Evolutionary conservation across 202 grass and related monocot genomes (phyloP), one percentile per base, ranked within the genome.

Genomic region (Eragrostis tef): DNA sequence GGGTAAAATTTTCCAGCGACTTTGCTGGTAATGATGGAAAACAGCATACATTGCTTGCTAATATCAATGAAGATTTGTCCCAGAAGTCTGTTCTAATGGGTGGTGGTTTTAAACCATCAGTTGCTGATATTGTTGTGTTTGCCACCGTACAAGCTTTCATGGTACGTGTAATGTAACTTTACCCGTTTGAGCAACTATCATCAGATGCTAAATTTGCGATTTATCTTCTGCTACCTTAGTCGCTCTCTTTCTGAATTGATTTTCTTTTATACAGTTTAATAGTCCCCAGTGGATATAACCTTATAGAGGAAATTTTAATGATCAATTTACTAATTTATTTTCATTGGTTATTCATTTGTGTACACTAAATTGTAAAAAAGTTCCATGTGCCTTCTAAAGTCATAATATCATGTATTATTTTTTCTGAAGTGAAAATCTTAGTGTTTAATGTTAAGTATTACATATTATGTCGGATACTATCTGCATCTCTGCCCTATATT

Each of bases 101-200:
- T 53, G 69, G 53, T 75, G 92, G 95, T 51, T 88, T 93, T 52
- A 85, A 83, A 64, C 88, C 85, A 29, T 98, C 92, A 58, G 88
- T 58, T 78, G 92, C 95, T 72, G 95, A 98, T 77, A 90, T 94
- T 69, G 84, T 91, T 79, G 92, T 98, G 75, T 92, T 93, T 81
- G 74, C 95, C 67, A 43, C 90, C 17, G 45, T 98, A 50, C 87
- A 93, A 17, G 42, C 24, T 87, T 88, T 87, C 70, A 50, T 94
- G 88, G 94, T 97, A 93, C 39, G 77, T 73, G 29, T 70, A 41
- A 56, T 88, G 34, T 67, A 49, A 53, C 39, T 84, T 65, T 71
- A 20, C 56, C 27, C 12, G 43, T 65, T 71, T 47, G 11, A 58
- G 9, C 20, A 70, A 81, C 26, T 64, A 45, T 73, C 42, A 79